Conservation (phyloP, 352 stramenopile genomes). For the Phytophthora podocarpi region DNA sequence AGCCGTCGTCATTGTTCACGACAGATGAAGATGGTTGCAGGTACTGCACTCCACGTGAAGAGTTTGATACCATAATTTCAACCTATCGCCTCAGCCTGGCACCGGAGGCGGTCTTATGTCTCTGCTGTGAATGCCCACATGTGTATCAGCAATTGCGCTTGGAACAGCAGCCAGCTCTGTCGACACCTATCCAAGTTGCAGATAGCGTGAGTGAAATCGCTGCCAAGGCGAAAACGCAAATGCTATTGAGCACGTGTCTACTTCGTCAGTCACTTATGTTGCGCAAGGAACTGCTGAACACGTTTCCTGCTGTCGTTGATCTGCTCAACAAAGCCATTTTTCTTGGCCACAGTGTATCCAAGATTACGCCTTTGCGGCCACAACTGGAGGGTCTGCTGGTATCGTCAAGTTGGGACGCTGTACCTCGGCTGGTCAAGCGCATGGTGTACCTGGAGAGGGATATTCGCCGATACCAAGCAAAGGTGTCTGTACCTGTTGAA, state of each 20-base stretch:
- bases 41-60: conserved; percentile 13
- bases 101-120: conserved; percentile 12
- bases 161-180: conserved; percentile 10
- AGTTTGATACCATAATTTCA: conserved; percentile 7
- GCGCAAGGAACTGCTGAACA: conserved; percentile 32
- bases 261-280: conserved; percentile 36
- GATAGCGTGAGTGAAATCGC: conserved; percentile 3
- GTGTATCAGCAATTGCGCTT: conserved; percentile 17
- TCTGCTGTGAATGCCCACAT: conserved; percentile 26
- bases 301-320: conserved; percentile 18
- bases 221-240: background rate
- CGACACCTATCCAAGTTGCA: conserved; percentile 1
- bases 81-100: background rate
- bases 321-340: conserved; percentile 18
- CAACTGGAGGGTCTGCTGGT: conserved; percentile 9
- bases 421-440: conserved; percentile 26
- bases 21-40: conserved; percentile 4
- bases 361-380: conserved; percentile 13
- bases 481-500: conserved; percentile 13
- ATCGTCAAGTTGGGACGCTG: conserved; percentile 21
- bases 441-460: conserved; percentile 34
- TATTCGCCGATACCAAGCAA: conserved; percentile 24
- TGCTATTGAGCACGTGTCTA: conserved; percentile 35
- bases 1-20: background rate
- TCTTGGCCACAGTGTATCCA: conserved; percentile 27